Evolutionary conservation across 208 protist species (phyloP).

Genomic region (Trypanosoma melophagium): DNA sequence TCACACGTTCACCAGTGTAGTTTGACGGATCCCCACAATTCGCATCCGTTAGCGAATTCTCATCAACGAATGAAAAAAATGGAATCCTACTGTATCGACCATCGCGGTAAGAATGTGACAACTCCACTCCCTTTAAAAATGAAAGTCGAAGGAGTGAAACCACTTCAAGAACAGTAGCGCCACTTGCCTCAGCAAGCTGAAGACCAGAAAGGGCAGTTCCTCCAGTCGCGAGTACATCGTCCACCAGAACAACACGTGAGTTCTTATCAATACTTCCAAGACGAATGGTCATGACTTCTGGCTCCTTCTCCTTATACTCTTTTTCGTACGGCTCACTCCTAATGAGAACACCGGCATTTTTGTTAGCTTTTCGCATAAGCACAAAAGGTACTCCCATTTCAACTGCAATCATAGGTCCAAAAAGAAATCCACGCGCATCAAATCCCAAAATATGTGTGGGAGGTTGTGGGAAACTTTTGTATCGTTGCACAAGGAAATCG

Average conservation of each 20-base stretch:
- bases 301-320: conserved; percentile 84
- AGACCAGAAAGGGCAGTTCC: conserved; percentile 88
- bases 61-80: conserved; percentile 67
- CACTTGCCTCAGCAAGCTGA: conserved; percentile 81
- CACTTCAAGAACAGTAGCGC: conserved; percentile 73
- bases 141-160: conserved; percentile 57
- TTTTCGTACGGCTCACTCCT: conserved; percentile 86
- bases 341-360: conserved; percentile 86
- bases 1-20: conserved; percentile 65
- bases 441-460: conserved; percentile 87
- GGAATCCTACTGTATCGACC: conserved; percentile 70
- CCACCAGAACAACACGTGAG: conserved; percentile 87
- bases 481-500: conserved; percentile 83
- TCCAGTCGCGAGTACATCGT: conserved; percentile 92
- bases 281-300: conserved; percentile 87
- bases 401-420: conserved; percentile 86
- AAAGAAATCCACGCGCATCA: conserved; percentile 89
- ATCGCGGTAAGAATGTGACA: conserved; percentile 61
- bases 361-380: conserved; percentile 88
- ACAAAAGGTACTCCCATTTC: conserved; percentile 89
- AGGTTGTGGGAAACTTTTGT: conserved; percentile 52
- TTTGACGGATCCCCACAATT: conserved; percentile 77
- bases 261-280: conserved; percentile 63
- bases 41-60: conserved; percentile 56
- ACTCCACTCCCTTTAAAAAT: conserved; percentile 62